These are phyloP conservation scores for Saccharomycopsis phalli DNA, from an alignment of 1,139 yeast species.

Conservation along the genomic window DNA sequence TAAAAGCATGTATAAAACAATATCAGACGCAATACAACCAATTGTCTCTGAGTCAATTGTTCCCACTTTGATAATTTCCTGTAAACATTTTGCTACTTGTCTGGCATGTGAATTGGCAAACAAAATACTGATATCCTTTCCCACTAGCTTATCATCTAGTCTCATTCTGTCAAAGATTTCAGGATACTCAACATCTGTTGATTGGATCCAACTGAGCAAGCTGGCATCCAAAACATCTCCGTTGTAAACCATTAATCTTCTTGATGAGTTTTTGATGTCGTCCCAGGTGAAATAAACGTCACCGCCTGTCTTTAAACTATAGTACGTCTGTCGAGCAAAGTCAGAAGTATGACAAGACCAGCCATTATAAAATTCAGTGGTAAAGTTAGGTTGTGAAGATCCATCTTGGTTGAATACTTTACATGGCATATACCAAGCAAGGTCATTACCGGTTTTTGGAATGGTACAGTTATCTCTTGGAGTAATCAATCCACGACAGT, in stretches of 20 bases:
- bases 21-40: conserved; percentile 90
- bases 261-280: conserved; percentile 57
- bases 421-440: conserved; percentile 98
- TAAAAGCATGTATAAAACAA: conserved; percentile 72
- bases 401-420: conserved; percentile 63
- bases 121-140: conserved; percentile 74
- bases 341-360: conserved; percentile 87
- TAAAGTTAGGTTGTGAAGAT: conserved; percentile 51
- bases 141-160: conserved; percentile 47
- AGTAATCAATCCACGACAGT: conserved; percentile 73
- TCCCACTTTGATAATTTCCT: conserved; percentile 87
- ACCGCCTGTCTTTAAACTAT: conserved; percentile 51
- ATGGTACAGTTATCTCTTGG: conserved; percentile 66
- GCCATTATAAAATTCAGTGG: conserved; percentile 60
- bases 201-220: conserved; percentile 63
- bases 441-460: conserved; percentile 52
- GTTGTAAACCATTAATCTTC: conserved; percentile 78
- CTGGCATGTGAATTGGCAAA: conserved; percentile 64
- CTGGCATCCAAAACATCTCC: conserved; percentile 82
- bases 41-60: conserved; percentile 80
- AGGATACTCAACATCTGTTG: conserved; percentile 66
- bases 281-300: conserved; percentile 90
- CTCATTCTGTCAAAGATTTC: conserved; percentile 54
- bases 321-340: conserved; percentile 60
- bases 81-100: conserved; percentile 67